These are phyloP conservation scores for Xylaria multiplex DNA, from an alignment of 2,329 filamentous ascomycete species.

Conservation along the genomic window DNA sequence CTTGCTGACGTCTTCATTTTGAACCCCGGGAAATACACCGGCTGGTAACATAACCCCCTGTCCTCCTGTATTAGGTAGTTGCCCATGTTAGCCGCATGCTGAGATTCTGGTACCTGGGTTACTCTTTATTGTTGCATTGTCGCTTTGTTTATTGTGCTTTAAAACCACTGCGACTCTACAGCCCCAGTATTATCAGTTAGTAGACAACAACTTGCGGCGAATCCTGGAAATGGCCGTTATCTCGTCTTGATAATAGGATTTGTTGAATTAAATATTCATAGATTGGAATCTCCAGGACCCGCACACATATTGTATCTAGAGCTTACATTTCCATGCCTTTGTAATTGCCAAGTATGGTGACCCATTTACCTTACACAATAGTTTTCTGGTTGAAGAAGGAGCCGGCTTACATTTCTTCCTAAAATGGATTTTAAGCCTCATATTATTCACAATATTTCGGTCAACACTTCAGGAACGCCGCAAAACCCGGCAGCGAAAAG, in stretches of 20 bases:
- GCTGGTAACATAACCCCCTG: not conserved
- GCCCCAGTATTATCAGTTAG: not conserved
- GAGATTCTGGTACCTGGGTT: not conserved
- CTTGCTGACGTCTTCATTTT: constrained; percentile 22
- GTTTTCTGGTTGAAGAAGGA: not conserved
- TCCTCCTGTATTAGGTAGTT: not conserved
- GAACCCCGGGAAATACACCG: not conserved
- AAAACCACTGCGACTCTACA: constrained; percentile 3
- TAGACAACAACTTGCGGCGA: not conserved
- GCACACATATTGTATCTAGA: not conserved
- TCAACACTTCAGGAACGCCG: not conserved
- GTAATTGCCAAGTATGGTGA: not conserved
- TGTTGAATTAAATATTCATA: constrained; percentile 6
- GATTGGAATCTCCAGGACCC: not conserved
- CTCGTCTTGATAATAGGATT: no score
- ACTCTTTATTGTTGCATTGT: not conserved
- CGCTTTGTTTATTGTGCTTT: not conserved
- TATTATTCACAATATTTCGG: not conserved
- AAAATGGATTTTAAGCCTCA: not conserved
- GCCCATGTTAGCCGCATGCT: not conserved
- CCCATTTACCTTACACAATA: not conserved
- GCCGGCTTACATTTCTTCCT: not conserved
- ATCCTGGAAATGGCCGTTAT: not conserved
- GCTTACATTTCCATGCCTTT: not conserved
- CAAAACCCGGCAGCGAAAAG: not conserved